phyloP scores from a whole-genome alignment of 2,329 filamentous ascomycete species.

The Arachnomyces sp. region DNA sequence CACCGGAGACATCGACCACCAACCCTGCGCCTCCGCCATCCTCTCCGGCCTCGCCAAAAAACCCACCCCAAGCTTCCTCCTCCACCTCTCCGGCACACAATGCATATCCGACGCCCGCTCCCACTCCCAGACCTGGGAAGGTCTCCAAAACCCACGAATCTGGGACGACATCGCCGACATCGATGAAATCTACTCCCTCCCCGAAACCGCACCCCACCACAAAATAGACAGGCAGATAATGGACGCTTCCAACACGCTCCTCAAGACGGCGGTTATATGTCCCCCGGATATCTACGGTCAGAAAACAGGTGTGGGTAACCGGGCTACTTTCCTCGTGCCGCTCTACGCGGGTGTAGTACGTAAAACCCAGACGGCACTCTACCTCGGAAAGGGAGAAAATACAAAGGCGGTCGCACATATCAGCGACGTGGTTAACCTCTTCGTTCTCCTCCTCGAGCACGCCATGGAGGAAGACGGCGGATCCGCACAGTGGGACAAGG shows the following conservation, averaged over 20 bases:
- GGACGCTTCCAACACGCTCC: constrained; percentile 7
- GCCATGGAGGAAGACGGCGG: constrained; percentile 5
- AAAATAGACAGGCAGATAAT: constrained; percentile 4
- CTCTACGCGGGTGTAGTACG: constrained; percentile 3
- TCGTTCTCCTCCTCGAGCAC: constrained; percentile 5
- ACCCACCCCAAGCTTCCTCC: constrained; percentile 4
- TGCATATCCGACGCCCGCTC: constrained; percentile 1
- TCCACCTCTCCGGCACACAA: constrained; percentile 5
- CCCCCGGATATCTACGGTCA: constrained; percentile 8
- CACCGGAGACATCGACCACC: constrained; percentile 9
- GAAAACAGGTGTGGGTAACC: constrained; percentile 1
- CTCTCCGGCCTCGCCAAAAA: constrained; percentile 7
- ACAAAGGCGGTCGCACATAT: constrained; percentile 6
- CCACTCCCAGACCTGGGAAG: constrained; percentile 3
- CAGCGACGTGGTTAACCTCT: constrained; percentile 5
- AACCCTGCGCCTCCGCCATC: constrained; percentile 6
- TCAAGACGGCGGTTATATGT: constrained; percentile 6
- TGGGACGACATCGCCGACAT: constrained; percentile 7
- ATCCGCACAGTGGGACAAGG: constrained; percentile 3
- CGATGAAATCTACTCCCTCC: constrained; percentile 4
- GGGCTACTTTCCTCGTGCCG: constrained; percentile 5
- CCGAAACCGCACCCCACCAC: constrained; percentile 4
- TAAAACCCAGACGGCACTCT: constrained; percentile 6
- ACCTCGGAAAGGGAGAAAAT: constrained; percentile 7
- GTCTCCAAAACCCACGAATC: constrained; percentile 5